Percentiles rank a stretch among this genome's conserved stretches.
Evolutionary conservation across 345 rosid genomes (phyloP).

Genomic region (Euclidium syriacum): DNA sequence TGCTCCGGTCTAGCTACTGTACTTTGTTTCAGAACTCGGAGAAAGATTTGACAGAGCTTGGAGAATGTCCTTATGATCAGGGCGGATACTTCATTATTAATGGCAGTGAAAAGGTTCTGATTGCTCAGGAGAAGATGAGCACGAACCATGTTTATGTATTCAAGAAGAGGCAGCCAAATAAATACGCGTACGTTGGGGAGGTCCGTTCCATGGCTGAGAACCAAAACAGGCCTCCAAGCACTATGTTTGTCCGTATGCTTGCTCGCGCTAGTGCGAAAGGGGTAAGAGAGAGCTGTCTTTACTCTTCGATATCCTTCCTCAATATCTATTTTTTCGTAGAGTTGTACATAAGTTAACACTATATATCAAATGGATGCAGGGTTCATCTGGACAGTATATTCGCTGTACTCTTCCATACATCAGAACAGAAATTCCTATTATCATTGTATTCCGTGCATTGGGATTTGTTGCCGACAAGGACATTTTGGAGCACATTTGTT

Average conservation of each 20-base stretch:
- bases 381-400: slow-evolving; percentile 94
- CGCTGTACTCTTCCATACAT: slow-evolving; percentile 96
- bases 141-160: slow-evolving; percentile 96
- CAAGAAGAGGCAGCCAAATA: slow-evolving; percentile 97
- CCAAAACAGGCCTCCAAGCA: slow-evolving; percentile 94
- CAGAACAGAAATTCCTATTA: slow-evolving; percentile 94
- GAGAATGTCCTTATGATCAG: slow-evolving; percentile 98
- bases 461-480: slow-evolving; percentile 98
- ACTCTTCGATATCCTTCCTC: background rate
- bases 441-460: slow-evolving; percentile 92
- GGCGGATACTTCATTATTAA: slow-evolving; percentile 97
- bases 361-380: slow-evolving; percentile 42
- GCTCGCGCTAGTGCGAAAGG: slow-evolving; percentile 96
- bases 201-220: slow-evolving; percentile 98
- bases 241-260: slow-evolving; percentile 99
- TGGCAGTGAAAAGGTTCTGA: slow-evolving; percentile 97
- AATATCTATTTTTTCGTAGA: background rate
- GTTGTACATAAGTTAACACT: background rate
- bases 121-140: slow-evolving; percentile 99
- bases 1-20: slow-evolving; percentile 97
- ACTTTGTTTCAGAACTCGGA: slow-evolving; percentile 83
- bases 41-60: slow-evolving; percentile 97
- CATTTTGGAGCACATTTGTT: slow-evolving; percentile 89
- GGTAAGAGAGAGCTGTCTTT: slow-evolving; percentile 41
- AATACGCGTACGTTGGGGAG: slow-evolving; percentile 82